Conservation (phyloP, 768 basidiomycete genomes). For the Phallus indusiatus region DNA sequence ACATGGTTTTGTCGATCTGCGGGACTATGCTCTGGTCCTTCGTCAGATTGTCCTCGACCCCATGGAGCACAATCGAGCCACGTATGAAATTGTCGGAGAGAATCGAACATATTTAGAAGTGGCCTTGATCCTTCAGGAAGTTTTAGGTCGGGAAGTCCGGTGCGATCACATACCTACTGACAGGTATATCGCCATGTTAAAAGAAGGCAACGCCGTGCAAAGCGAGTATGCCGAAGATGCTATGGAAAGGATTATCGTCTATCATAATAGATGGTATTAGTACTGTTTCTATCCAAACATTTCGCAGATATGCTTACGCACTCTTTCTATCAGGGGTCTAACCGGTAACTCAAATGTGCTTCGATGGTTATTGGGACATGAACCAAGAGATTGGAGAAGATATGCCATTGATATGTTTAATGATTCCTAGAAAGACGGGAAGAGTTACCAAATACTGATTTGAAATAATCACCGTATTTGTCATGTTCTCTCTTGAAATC, state of each 20-base stretch:
- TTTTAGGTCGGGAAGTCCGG: conserved; percentile 12
- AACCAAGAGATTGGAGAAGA: background rate
- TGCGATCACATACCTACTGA: conserved; percentile 16
- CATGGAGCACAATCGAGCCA: conserved; percentile 21
- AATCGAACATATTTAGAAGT: conserved; percentile 23
- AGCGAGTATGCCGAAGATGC: conserved; percentile 19
- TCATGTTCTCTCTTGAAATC: no score
- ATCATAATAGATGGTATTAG: conserved; percentile 23
- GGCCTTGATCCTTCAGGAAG: conserved; percentile 15
- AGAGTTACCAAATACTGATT: no score
- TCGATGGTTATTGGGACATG: conserved; percentile 2
- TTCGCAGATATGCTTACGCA: background rate
- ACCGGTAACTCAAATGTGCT: conserved; percentile 1
- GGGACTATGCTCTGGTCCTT: conserved; percentile 22
- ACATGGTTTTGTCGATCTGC: conserved; percentile 27
- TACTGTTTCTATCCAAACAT: background rate
- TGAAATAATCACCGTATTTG: no score
- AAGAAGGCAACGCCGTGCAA: conserved; percentile 6
- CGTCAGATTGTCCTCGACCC: conserved; percentile 21
- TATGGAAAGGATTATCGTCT: conserved; percentile 23
- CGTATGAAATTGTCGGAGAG: conserved; percentile 26
- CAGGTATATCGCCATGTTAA: conserved; percentile 10
- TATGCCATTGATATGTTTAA: background rate
- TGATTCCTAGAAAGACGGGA: background rate
- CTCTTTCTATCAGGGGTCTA: background rate